Evolutionary conservation across 345 rosid species (phyloP).

Genomic region (Hibiscus tridactylites): DNA sequence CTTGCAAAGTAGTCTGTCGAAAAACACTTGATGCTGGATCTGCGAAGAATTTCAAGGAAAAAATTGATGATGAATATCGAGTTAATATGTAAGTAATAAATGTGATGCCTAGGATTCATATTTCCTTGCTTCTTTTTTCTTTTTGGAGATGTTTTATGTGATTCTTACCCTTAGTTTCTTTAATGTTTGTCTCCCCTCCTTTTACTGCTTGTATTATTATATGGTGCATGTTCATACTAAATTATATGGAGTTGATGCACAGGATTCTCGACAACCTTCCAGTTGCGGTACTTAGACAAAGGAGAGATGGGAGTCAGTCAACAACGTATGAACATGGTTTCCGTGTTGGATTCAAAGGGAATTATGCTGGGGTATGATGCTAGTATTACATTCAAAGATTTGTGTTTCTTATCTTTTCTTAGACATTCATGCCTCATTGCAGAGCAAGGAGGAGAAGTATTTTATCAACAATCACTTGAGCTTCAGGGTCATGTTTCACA

Average conservation of each 20-base stretch:
- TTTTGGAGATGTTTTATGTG: not conserved
- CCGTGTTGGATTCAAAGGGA: conserved; percentile 95
- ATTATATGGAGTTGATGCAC: conserved; percentile 18
- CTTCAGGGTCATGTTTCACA: conserved; percentile 90
- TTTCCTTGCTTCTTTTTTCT: conserved; percentile 1
- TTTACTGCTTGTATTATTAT: not conserved
- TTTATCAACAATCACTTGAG: conserved; percentile 93
- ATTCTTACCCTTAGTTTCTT: not conserved
- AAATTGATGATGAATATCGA: conserved; percentile 88
- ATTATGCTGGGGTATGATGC: conserved; percentile 73
- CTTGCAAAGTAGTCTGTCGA: conserved; percentile 73
- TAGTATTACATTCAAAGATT: conserved; percentile 4
- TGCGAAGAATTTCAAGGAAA: conserved; percentile 87
- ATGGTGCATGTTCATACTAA: conserved; percentile 3
- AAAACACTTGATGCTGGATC: conserved; percentile 50
- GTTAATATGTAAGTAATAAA: conserved; percentile 70
- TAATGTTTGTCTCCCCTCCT: not conserved
- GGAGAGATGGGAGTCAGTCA: conserved; percentile 82
- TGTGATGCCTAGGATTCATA: not conserved
- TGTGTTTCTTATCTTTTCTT: conserved; percentile 7
- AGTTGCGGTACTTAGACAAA: conserved; percentile 86
- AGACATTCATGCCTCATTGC: conserved; percentile 17
- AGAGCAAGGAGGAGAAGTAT: conserved; percentile 96
- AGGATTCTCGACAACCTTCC: conserved; percentile 99
- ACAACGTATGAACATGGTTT: conserved; percentile 91